Conservation (phyloP, 305 asterid species). For the Fraxinus greggii region DNA sequence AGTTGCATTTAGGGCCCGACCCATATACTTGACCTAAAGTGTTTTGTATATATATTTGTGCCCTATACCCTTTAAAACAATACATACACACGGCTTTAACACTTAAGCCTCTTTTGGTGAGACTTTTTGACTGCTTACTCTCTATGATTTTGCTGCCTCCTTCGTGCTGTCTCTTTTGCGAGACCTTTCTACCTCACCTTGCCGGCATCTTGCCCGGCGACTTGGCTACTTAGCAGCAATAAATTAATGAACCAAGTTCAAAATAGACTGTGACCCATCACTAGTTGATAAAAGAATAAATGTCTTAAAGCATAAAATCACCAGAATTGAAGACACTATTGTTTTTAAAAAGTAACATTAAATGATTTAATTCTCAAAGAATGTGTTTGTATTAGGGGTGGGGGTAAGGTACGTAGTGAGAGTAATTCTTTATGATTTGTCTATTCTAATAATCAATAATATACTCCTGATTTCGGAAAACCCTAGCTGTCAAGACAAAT, state of each 20-base stretch:
- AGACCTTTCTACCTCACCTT: not conserved
- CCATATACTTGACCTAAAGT: not conserved
- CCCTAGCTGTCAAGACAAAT: conserved; percentile 35
- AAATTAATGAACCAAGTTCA: not conserved
- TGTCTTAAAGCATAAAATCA: not conserved
- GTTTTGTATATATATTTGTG: not conserved
- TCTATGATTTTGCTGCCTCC: not conserved
- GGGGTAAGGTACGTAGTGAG: not conserved
- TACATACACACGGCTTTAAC: not conserved
- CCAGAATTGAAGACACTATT: not conserved
- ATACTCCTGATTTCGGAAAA: conserved; percentile 19
- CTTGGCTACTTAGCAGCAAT: not conserved
- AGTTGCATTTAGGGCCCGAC: not conserved
- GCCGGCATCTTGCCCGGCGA: not conserved
- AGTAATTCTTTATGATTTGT: not conserved
- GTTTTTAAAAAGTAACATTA: not conserved
- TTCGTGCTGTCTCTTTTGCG: not conserved
- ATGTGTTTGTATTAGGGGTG: not conserved
- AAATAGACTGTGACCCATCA: not conserved
- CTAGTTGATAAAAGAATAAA: not conserved
- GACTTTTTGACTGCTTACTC: too few relatives aligned
- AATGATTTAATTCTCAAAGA: not conserved
- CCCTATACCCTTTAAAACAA: not conserved
- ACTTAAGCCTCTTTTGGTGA: too few relatives aligned
- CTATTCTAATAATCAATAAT: not conserved